Evolutionary conservation across 768 basidiomycete species (phyloP).

Genomic region (Collybiopsis luxurians): DNA sequence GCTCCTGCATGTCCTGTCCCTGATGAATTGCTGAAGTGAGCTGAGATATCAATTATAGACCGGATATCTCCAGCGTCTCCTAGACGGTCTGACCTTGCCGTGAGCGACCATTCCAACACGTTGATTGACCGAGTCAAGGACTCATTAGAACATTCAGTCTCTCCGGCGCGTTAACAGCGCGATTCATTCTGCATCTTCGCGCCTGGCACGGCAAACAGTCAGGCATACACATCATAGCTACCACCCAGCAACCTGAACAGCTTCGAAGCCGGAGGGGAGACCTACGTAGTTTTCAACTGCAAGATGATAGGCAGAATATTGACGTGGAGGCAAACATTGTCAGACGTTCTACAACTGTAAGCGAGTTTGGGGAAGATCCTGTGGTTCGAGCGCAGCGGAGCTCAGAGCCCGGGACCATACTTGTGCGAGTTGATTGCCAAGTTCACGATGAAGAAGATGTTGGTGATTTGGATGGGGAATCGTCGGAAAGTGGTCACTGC

Average conservation of each 20-base stretch:
- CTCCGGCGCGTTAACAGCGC: constrained; percentile 1
- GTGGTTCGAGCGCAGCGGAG: neutral
- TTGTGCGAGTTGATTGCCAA: neutral
- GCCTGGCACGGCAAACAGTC: neutral
- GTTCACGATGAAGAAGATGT: neutral
- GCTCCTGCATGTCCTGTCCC: constrained; percentile 16
- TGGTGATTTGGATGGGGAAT: neutral
- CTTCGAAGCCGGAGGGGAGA: neutral
- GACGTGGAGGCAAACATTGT: neutral
- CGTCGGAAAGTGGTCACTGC: too few relatives aligned
- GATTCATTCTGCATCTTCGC: constrained; percentile 7
- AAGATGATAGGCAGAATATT: neutral
- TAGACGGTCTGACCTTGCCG: constrained; percentile 24
- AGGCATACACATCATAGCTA: neutral
- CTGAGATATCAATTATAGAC: constrained; percentile 11
- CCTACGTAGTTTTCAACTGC: too few relatives aligned
- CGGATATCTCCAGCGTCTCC: constrained; percentile 26
- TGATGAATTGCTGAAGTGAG: neutral
- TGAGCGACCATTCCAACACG: constrained; percentile 9
- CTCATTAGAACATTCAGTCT: neutral
- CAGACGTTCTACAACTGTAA: neutral
- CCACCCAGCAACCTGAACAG: neutral
- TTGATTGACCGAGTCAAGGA: neutral
- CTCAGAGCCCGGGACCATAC: neutral
- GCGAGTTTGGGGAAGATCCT: neutral